Percentiles rank a stretch among this genome's conserved stretches.
These are phyloP conservation scores for Trichophaea hybrida DNA, from an alignment of 2,329 filamentous ascomycete genomes.

Conservation along the genomic window DNA sequence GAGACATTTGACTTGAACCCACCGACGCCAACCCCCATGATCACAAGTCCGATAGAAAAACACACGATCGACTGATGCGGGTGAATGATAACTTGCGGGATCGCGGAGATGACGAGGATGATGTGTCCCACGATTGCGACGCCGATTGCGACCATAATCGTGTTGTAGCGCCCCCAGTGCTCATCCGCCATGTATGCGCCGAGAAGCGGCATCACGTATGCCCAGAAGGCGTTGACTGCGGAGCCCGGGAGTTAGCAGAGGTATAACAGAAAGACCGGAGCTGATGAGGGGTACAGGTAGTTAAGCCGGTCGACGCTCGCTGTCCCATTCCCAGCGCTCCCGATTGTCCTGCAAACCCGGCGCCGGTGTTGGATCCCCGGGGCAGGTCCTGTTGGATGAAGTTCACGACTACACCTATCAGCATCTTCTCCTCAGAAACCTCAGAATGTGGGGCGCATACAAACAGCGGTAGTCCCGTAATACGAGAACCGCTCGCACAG, in stretches of 20 bases:
- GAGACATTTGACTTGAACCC: conserved; percentile 73
- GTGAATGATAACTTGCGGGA: conserved; percentile 48
- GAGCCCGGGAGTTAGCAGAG: conserved; percentile 6
- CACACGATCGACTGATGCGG: conserved; percentile 45
- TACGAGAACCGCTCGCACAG: conserved; percentile 65
- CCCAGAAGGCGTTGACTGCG: conserved; percentile 45
- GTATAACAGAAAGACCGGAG: conserved; percentile 2
- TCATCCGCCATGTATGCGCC: conserved; percentile 52
- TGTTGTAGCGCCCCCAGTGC: conserved; percentile 54
- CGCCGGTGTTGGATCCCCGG: conserved; percentile 41
- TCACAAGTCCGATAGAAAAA: conserved; percentile 45
- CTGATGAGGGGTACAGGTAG: conserved; percentile 34
- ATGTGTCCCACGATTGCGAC: conserved; percentile 52
- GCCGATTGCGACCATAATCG: conserved; percentile 50
- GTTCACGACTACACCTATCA: conserved; percentile 32
- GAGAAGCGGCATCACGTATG: conserved; percentile 45
- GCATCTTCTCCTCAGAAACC: neutral
- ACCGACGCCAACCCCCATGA: conserved; percentile 62
- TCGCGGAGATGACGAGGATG: conserved; percentile 50
- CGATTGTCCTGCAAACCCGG: conserved; percentile 27
- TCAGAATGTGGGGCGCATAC: neutral
- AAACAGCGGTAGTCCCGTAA: conserved; percentile 35
- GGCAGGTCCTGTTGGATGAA: conserved; percentile 47
- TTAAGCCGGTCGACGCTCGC: conserved; percentile 40
- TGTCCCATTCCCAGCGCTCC: conserved; percentile 45